A percentile compares a stretch with the other conserved stretches of the same genome.
These are phyloP conservation scores for Cystobasidium slooffiae DNA, from an alignment of 1,284 basidiomycete genomes.

Conservation along the genomic window DNA sequence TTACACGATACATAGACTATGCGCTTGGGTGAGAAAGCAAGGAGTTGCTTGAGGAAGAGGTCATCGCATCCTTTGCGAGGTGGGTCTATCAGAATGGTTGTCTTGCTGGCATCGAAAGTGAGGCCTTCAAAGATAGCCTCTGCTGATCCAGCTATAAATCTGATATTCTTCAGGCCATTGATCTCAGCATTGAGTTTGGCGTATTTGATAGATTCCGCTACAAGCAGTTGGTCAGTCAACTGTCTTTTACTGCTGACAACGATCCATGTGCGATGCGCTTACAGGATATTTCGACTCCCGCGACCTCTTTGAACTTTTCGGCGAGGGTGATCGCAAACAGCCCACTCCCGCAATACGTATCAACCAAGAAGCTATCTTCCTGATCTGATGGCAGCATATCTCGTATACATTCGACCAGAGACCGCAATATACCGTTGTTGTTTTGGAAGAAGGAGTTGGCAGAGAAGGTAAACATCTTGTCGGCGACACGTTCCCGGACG, in stretches of 20 bases:
- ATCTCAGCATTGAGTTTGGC: conserved; percentile 80
- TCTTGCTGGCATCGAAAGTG: conserved; percentile 69
- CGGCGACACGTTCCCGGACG: conserved; percentile 83
- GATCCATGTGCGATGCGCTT: background rate
- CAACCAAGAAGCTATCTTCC: conserved; percentile 76
- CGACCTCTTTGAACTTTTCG: conserved; percentile 73
- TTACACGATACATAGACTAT: conserved; percentile 93
- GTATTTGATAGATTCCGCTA: conserved; percentile 67
- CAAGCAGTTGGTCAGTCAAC: background rate
- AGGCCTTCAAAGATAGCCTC: conserved; percentile 63
- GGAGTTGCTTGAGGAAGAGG: conserved; percentile 76
- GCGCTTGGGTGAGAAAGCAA: conserved; percentile 70
- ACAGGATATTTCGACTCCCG: conserved; percentile 80
- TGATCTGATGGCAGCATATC: conserved; percentile 68
- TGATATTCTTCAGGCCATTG: conserved; percentile 63
- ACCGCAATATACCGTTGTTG: conserved; percentile 88
- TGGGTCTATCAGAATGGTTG: conserved; percentile 80
- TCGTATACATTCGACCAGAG: conserved; percentile 79
- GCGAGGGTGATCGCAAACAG: conserved; percentile 90
- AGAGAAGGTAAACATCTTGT: conserved; percentile 81
- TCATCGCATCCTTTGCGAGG: conserved; percentile 89
- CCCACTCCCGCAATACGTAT: conserved; percentile 89
- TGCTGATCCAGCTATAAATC: conserved; percentile 64
- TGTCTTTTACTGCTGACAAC: background rate
- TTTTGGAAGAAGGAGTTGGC: conserved; percentile 90